A percentile compares a stretch with the other conserved stretches of the same genome.
Evolutionary conservation across 345 rosid genomes (phyloP).

Genomic region (Eucalyptus cloeziana): DNA sequence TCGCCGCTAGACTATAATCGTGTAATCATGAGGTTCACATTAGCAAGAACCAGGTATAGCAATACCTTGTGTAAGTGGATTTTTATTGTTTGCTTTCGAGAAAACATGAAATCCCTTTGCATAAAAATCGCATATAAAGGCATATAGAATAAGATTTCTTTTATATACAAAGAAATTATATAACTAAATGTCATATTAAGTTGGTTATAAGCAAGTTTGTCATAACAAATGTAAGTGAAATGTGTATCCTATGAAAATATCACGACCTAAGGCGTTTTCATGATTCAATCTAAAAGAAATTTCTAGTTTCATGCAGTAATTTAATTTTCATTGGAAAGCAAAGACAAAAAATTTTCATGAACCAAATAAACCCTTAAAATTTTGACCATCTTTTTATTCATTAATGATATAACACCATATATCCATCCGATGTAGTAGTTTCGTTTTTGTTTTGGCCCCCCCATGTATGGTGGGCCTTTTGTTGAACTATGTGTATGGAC

Average conservation of each 20-base stretch:
- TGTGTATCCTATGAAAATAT: not conserved
- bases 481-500: not conserved
- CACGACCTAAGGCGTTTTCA: not conserved
- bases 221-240: not conserved
- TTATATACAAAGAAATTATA: not conserved
- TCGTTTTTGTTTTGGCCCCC: not conserved
- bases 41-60: not conserved
- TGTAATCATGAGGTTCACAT: not conserved
- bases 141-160: not conserved
- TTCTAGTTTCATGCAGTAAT: not conserved
- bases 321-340: not conserved
- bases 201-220: not conserved
- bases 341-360: not conserved
- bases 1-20: not conserved
- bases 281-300: not conserved
- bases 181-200: not conserved
- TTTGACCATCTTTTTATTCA: not conserved
- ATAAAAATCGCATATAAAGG: not conserved
- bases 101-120: not conserved
- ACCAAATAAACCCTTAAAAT: not conserved
- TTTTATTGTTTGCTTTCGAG: not conserved
- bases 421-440: not conserved
- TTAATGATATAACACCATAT: not conserved
- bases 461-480: not conserved
- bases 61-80: not conserved